These are phyloP conservation scores for Phycomyces nitens DNA, from an alignment of 192 early-diverging fungal genomes.

Conservation along the genomic window DNA sequence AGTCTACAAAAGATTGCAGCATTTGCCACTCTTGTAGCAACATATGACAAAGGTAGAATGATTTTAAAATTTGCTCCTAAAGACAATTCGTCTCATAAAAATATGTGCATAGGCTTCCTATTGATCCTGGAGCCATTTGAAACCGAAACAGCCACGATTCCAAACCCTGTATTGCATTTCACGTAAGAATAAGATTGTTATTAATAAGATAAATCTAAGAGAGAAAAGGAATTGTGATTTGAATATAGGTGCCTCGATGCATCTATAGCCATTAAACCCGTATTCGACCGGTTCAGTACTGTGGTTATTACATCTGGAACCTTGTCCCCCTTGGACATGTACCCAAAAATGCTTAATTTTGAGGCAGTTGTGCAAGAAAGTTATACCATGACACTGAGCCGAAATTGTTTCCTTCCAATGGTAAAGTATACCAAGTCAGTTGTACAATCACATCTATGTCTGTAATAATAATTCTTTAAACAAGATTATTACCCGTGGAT, in stretches of 20 bases:
- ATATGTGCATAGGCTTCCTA: constrained; percentile 64
- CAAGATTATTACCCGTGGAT: constrained; percentile 86
- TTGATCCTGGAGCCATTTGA: constrained; percentile 97
- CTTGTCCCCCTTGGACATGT: constrained; percentile 97
- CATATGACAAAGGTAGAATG: constrained; percentile 88
- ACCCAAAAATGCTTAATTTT: constrained; percentile 93
- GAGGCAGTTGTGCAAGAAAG: constrained; percentile 82
- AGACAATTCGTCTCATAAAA: too few relatives aligned
- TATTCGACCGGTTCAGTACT: constrained; percentile 92
- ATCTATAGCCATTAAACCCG: constrained; percentile 91
- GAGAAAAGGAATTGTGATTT: too few relatives aligned
- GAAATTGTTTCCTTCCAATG: constrained; percentile 95
- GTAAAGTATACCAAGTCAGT: constrained; percentile 35
- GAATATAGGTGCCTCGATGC: constrained; percentile 85
- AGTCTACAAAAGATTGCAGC: constrained; percentile 81
- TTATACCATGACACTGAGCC: constrained; percentile 94
- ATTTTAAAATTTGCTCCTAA: too few relatives aligned
- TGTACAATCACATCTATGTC: neutral
- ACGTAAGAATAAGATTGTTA: constrained; percentile 41
- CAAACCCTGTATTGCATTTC: constrained; percentile 91
- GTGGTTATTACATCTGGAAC: constrained; percentile 99
- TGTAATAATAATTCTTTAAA: neutral
- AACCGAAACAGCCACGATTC: constrained; percentile 85
- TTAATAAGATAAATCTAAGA: too few relatives aligned
- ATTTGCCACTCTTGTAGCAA: constrained; percentile 93